Evolutionary conservation across 2,329 filamentous ascomycete species (phyloP).

Genomic region (Aspergillus sp.): DNA sequence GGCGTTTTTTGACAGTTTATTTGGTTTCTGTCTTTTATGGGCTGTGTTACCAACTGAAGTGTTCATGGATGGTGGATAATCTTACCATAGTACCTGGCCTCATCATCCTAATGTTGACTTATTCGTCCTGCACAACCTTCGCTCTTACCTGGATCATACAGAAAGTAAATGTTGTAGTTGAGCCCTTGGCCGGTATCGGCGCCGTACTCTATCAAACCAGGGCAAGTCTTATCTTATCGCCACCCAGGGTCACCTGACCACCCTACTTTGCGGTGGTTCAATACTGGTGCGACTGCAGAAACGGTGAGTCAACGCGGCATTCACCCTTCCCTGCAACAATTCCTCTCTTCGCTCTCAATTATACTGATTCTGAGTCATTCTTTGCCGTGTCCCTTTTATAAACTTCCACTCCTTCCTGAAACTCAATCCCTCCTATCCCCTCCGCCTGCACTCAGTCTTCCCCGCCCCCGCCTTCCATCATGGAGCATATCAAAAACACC

Average conservation of each 20-base stretch:
- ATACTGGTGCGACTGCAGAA: background rate
- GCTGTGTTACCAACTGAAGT: background rate
- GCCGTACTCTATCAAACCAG: background rate
- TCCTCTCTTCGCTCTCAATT: slow-evolving; percentile 2
- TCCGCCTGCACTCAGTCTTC: slow-evolving; percentile 7
- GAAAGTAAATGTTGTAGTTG: background rate
- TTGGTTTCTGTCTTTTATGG: background rate
- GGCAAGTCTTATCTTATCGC: slow-evolving; percentile 23
- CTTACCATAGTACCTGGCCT: background rate
- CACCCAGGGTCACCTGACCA: slow-evolving; percentile 18
- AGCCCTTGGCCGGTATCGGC: background rate
- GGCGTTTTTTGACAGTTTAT: slow-evolving; percentile 7
- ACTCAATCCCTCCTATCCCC: background rate
- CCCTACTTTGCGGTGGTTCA: background rate
- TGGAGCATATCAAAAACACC: slow-evolving; percentile 56
- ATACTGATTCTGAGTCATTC: background rate
- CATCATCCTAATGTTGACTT: slow-evolving; percentile 5
- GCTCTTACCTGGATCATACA: background rate
- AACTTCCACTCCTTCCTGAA: background rate
- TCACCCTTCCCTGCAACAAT: background rate
- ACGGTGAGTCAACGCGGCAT: slow-evolving; percentile 17
- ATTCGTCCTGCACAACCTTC: background rate
- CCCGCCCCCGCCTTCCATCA: slow-evolving; percentile 27
- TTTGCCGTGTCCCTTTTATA: background rate
- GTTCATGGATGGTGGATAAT: background rate